Base-by-base conservation (phyloP, 345 rosid species). In the Populus deltoides region DNA sequence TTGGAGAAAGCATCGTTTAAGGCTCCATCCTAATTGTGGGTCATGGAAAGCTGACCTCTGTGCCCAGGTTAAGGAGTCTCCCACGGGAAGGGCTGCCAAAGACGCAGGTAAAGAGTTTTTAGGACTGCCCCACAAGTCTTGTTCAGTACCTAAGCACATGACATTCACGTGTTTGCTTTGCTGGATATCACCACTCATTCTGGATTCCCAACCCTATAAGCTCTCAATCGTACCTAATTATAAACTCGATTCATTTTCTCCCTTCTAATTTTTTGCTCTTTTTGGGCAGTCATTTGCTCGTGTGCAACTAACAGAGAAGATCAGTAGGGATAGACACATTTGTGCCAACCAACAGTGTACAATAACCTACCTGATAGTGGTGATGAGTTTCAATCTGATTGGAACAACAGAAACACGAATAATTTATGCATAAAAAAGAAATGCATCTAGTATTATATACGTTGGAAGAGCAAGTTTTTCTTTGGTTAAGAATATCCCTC, bases 141-240 rank as follows among this genome's bases (percentile, higher is more conserved):
- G 73, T 65, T 78, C 82, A 22, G 6, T 71, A 79, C 90, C 85
- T 75, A 87, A 85, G 90, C 90, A 89, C 89, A 84, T 89, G 92
- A 81, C 59, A 38, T 81, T 68, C 90, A 87, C 90, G 78, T 81
- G 86, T 17, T 65, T 75, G 72, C 81, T 79, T 57, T 65, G 84
- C 85, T 87, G 81, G 80, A 55, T 73, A 6, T 71, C 85, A 83
- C 83, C 73, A 73, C 55, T 43, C 70, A 8, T 53, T 38, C 65
- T 71, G 57, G 27, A 76, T 38, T 55, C 35, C 41, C 68, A 27
- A 5, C 16, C 68, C 53, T 33, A 4, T 4, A 25, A 12, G 16
- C 61, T 39, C 6, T 47, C 10, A 57, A 10, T 0, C 12, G 15
- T 43, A 10, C 55, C 47, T 31, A 31, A 15, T 10, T 15, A 3